Conservation (phyloP, 768 basidiomycete species). For the Naganishia antarctica region DNA sequence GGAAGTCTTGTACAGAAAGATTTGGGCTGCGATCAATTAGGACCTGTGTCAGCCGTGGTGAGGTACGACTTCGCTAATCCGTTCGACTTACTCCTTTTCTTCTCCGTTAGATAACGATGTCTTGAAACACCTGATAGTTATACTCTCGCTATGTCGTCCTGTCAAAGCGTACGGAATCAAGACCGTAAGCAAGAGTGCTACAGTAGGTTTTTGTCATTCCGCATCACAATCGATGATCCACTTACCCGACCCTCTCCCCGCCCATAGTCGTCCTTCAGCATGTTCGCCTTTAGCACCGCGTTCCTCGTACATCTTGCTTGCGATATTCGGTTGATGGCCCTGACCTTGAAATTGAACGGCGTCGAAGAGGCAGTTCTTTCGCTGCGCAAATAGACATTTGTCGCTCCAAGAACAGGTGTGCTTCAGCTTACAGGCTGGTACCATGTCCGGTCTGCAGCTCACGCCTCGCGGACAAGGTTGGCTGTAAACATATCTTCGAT, state of each 20-base stretch:
- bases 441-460: not conserved
- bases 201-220: not conserved
- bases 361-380: constrained; percentile 13
- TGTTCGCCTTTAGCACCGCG: not conserved
- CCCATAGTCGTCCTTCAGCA: not conserved
- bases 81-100: not conserved
- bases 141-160: not conserved
- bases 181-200: not conserved
- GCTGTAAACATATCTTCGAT: constrained; percentile 16
- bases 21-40: not conserved
- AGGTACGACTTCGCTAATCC: not conserved
- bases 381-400: not conserved
- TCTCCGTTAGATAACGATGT: not conserved
- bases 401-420: constrained; percentile 13
- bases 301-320: constrained; percentile 1
- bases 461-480: constrained; percentile 12
- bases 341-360: constrained; percentile 1
- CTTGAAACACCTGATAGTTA: not conserved
- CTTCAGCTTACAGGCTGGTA: not conserved
- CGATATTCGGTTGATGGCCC: constrained; percentile 12
- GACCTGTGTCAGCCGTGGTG: not conserved
- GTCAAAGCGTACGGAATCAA: not conserved
- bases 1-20: constrained; percentile 3
- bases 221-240: no score
- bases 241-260: not conserved